Conservation (phyloP, 768 basidiomycete species). For the Hypholoma sublateritium region DNA sequence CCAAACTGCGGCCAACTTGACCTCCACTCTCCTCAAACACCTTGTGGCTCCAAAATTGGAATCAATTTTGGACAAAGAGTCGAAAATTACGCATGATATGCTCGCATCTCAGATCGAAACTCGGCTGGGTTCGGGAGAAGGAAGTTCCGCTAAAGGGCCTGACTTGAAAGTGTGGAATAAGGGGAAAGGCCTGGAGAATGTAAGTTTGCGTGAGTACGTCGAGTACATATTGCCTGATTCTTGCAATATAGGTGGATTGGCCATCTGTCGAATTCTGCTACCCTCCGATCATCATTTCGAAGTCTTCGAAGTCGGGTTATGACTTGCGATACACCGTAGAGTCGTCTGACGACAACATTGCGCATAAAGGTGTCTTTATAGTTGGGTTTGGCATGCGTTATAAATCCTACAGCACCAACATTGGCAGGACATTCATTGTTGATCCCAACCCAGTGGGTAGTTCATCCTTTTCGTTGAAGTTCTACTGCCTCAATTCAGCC, state of each 20-base stretch:
- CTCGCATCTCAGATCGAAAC: constrained; percentile 85
- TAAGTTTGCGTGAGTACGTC: constrained; percentile 32
- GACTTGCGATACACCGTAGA: constrained; percentile 87
- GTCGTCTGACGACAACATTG: constrained; percentile 80
- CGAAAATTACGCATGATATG: constrained; percentile 86
- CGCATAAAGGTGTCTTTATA: constrained; percentile 86
- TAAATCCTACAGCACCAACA: constrained; percentile 89
- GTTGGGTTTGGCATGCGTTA: constrained; percentile 88
- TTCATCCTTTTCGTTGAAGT: neutral
- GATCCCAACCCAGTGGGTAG: constrained; percentile 77
- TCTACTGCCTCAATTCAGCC: constrained; percentile 3
- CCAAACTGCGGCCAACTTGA: constrained; percentile 72
- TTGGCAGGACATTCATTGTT: constrained; percentile 93
- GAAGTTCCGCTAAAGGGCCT: constrained; percentile 73
- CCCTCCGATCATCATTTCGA: constrained; percentile 93
- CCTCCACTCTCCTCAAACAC: constrained; percentile 81
- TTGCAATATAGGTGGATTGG: constrained; percentile 73
- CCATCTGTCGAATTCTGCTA: constrained; percentile 91
- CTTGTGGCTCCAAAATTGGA: constrained; percentile 89
- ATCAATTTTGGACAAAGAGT: constrained; percentile 87
- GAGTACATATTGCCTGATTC: constrained; percentile 3
- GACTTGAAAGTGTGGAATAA: constrained; percentile 94
- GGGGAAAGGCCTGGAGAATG: constrained; percentile 71
- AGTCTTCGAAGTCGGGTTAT: constrained; percentile 78
- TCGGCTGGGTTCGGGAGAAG: constrained; percentile 84